Evolutionary conservation across 495 filamentous ascomycete genomes (phyloP).

Genomic region (Glonium stellatum): DNA sequence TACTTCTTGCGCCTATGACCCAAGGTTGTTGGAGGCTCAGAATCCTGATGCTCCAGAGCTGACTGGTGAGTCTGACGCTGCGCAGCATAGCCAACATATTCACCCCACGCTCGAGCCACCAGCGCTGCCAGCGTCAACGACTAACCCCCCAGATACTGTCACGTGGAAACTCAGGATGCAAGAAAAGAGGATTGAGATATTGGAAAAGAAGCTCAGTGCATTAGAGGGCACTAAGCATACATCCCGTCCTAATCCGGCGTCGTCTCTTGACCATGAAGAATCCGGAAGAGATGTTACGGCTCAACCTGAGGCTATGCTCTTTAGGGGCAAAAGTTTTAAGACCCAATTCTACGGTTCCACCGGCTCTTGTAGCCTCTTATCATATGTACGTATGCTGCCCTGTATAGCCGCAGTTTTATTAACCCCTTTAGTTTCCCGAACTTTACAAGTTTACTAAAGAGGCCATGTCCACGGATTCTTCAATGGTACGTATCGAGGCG

Average conservation of each 20-base stretch:
- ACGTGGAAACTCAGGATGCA: conserved; percentile 20
- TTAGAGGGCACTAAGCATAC: neutral
- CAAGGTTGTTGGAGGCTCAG: conserved; percentile 16
- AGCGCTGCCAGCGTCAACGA: neutral
- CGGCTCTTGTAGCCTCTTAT: conserved; percentile 41
- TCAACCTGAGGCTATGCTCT: conserved; percentile 32
- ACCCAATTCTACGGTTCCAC: conserved; percentile 47
- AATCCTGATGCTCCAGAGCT: neutral
- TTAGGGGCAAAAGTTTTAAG: conserved; percentile 45
- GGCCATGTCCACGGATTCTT: conserved; percentile 32
- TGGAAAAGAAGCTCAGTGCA: conserved; percentile 14
- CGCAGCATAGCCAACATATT: neutral
- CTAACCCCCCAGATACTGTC: conserved; percentile 7
- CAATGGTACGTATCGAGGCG: conserved; percentile 38
- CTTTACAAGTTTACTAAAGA: conserved; percentile 41
- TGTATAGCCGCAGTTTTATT: neutral
- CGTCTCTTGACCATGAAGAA: conserved; percentile 6
- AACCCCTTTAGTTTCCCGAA: conserved; percentile 42
- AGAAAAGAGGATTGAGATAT: conserved; percentile 18
- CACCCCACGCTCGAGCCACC: neutral
- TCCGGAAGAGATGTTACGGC: neutral
- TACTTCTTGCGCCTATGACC: conserved; percentile 23
- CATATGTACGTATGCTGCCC: conserved; percentile 36
- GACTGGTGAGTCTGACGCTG: neutral
- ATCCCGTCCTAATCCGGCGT: neutral